A percentile compares a stretch with the other conserved stretches of the same genome.
Conservation (phyloP, 176 grass and related monocot genomes). For the Dendrocalamus sinicus region DNA sequence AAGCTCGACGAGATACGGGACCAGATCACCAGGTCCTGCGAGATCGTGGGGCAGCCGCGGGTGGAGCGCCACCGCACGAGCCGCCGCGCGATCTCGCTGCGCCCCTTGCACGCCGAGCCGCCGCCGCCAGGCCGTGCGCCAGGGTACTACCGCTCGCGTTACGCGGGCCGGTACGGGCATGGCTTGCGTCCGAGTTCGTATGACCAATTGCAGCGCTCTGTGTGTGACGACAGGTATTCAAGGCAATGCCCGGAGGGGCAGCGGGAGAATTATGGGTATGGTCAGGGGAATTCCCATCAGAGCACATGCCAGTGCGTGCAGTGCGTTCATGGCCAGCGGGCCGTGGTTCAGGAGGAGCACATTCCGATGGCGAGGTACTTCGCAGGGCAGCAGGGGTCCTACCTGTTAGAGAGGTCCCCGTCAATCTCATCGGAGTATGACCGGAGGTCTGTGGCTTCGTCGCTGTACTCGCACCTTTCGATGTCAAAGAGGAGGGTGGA, state of each 20-base stretch:
- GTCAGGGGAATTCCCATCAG: conserved; percentile 46
- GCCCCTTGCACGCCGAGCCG: conserved; percentile 34
- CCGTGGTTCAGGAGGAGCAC: conserved; percentile 38
- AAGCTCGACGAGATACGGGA: conserved; percentile 90
- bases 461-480: conserved; percentile 53
- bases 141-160: conserved; percentile 33
- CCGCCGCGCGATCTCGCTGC: conserved; percentile 42
- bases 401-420: conserved; percentile 43
- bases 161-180: conserved; percentile 38
- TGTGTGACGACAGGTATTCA: conserved; percentile 49
- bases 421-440: conserved; percentile 58
- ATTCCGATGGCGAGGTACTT: conserved; percentile 56
- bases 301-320: conserved; percentile 44
- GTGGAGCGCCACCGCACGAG: conserved; percentile 26
- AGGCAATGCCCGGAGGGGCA: conserved; percentile 51
- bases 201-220: conserved; percentile 34
- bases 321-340: conserved; percentile 40
- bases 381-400: conserved; percentile 52
- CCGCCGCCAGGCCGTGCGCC: conserved; percentile 10
- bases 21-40: conserved; percentile 71
- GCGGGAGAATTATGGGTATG: conserved; percentile 49
- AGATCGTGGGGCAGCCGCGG: conserved; percentile 48
- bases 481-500: conserved; percentile 45
- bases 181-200: conserved; percentile 21
- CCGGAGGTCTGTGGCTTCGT: conserved; percentile 45